Evolutionary conservation across 2,329 filamentous ascomycete genomes (phyloP).

Genomic region (Fusarium sp.): DNA sequence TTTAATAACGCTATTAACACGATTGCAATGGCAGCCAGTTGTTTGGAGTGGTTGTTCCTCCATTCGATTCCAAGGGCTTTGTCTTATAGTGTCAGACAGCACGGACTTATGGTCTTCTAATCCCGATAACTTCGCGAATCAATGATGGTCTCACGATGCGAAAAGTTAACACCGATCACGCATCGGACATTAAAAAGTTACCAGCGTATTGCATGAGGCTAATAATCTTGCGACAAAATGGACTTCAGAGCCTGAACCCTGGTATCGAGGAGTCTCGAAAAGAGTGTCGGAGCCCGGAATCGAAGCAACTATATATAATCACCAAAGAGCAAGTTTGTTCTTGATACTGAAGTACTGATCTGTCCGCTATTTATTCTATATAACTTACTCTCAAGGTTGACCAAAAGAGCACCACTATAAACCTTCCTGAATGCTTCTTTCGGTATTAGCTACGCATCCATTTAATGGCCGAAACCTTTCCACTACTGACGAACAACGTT

Average conservation of each 20-base stretch:
- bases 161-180: constrained; percentile 16
- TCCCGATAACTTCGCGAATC: constrained; percentile 7
- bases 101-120: constrained; percentile 26
- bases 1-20: background rate
- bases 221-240: background rate
- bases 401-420: no score
- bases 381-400: no score
- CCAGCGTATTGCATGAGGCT: background rate
- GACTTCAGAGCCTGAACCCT: background rate
- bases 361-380: no score
- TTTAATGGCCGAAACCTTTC: no score
- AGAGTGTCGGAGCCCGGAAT: background rate
- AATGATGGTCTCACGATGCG: background rate
- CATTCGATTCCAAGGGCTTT: background rate
- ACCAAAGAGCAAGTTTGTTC: no score
- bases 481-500: no score
- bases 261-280: background rate
- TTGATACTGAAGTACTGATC: no score
- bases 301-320: no score
- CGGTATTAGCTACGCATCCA: no score
- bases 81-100: constrained; percentile 11
- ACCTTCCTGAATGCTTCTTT: no score
- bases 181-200: constrained; percentile 6
- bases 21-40: background rate
- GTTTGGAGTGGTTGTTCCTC: no score